Evolutionary conservation across 176 grass and related monocot genomes (phyloP).

Genomic region (Oryza officinalis): DNA sequence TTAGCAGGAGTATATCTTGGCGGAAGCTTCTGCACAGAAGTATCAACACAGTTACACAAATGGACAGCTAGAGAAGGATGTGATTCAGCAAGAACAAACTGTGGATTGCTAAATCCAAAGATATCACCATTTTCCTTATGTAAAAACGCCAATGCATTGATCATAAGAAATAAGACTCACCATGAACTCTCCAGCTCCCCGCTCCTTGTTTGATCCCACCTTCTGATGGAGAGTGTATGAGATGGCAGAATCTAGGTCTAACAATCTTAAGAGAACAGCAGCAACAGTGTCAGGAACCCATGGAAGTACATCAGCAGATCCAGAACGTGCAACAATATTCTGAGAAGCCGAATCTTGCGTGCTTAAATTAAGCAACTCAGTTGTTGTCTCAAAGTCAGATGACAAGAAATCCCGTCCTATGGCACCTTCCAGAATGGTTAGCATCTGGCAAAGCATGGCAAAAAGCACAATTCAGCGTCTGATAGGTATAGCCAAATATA

Average conservation of each 20-base stretch:
- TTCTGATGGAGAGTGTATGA: conserved; percentile 65
- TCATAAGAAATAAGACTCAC: conserved; percentile 53
- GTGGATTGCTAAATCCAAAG: neutral
- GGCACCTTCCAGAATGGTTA: conserved; percentile 83
- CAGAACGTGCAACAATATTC: conserved; percentile 41
- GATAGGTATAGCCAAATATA: neutral
- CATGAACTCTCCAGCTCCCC: conserved; percentile 52
- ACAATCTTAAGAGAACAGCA: conserved; percentile 79
- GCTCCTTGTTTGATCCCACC: conserved; percentile 55
- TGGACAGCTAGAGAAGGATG: neutral
- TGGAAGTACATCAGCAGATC: conserved; percentile 68
- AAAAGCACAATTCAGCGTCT: neutral
- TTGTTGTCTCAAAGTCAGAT: conserved; percentile 73
- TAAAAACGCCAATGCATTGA: conserved; percentile 15
- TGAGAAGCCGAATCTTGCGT: conserved; percentile 29
- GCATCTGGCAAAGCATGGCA: conserved; percentile 49
- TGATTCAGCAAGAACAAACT: neutral
- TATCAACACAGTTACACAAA: neutral
- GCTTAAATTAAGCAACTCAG: conserved; percentile 65
- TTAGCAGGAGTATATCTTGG: conserved; percentile 57
- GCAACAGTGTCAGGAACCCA: conserved; percentile 74
- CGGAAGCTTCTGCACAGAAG: conserved; percentile 65
- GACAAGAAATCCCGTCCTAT: conserved; percentile 74
- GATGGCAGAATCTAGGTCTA: conserved; percentile 74
- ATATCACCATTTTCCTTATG: neutral